A percentile compares a stretch with the other conserved stretches of the same genome.
Evolutionary conservation across 768 basidiomycete species (phyloP).

Genomic region (Crassisporium funariophilum): DNA sequence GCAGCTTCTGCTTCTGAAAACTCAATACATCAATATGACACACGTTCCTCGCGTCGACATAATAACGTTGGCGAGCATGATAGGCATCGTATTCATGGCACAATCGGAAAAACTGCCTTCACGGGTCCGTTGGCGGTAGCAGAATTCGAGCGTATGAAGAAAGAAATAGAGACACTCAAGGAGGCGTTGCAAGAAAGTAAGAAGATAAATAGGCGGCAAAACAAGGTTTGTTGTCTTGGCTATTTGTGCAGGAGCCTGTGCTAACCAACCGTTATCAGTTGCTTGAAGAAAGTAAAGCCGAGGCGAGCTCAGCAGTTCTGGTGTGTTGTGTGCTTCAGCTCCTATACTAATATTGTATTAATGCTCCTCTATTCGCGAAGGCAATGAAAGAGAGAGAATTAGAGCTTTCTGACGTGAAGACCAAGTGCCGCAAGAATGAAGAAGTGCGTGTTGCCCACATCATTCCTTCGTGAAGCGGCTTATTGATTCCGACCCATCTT

Average conservation of each 20-base stretch:
- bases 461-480: neutral
- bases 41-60: neutral
- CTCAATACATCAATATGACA: neutral
- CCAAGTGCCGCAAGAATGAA: conserved; percentile 52
- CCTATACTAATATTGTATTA: neutral
- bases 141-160: conserved; percentile 56
- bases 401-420: conserved; percentile 45
- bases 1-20: neutral
- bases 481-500: neutral
- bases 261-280: conserved; percentile 34
- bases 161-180: conserved; percentile 59
- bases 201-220: conserved; percentile 55
- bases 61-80: neutral
- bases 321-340: no score
- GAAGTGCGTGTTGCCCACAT: conserved; percentile 44
- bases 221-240: conserved; percentile 43
- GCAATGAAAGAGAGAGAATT: conserved; percentile 46
- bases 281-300: conserved; percentile 53
- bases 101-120: conserved; percentile 3
- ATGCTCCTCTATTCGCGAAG: conserved; percentile 29
- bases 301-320: conserved; percentile 38
- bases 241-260: neutral
- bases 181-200: conserved; percentile 47
- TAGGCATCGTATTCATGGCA: neutral
- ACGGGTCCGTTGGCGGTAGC: conserved; percentile 42